Conservation (phyloP, 2,329 filamentous ascomycete genomes). For the Trichophyton schoenleinii region DNA sequence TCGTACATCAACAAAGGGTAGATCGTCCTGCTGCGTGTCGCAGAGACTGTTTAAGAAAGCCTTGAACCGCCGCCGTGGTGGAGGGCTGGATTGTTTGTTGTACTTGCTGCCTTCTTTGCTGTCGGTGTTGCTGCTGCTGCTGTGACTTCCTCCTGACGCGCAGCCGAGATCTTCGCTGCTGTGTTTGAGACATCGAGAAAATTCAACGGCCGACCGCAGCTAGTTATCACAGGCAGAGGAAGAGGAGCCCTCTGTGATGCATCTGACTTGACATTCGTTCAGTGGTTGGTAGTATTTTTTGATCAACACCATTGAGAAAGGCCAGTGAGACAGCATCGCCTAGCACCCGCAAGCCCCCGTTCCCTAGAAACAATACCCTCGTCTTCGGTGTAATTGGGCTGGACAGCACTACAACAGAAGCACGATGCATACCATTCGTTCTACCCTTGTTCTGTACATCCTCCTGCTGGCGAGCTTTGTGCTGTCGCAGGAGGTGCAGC, state of each 20-base stretch:
- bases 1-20: background rate
- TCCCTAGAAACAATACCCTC: background rate
- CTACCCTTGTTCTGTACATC: background rate
- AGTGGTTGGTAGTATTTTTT: background rate
- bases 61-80: background rate
- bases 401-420: background rate
- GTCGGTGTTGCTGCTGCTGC: background rate
- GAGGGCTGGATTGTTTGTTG: background rate
- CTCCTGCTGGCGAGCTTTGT: conserved; percentile 7
- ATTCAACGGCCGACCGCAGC: background rate
- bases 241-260: background rate
- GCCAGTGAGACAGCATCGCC: background rate
- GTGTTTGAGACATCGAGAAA: background rate
- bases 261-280: background rate
- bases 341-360: background rate
- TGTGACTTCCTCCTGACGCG: background rate
- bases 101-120: background rate
- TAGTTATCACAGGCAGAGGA: too few relatives aligned
- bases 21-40: background rate
- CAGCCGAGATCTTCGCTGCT: background rate
- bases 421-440: background rate
- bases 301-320: background rate
- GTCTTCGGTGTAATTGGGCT: background rate
- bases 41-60: background rate
- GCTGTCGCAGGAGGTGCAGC: conserved; percentile 8